A percentile compares a stretch with the other conserved stretches of the same genome.
Evolutionary conservation across 768 basidiomycete genomes (phyloP).

Genomic region (Tulasnella sp.): DNA sequence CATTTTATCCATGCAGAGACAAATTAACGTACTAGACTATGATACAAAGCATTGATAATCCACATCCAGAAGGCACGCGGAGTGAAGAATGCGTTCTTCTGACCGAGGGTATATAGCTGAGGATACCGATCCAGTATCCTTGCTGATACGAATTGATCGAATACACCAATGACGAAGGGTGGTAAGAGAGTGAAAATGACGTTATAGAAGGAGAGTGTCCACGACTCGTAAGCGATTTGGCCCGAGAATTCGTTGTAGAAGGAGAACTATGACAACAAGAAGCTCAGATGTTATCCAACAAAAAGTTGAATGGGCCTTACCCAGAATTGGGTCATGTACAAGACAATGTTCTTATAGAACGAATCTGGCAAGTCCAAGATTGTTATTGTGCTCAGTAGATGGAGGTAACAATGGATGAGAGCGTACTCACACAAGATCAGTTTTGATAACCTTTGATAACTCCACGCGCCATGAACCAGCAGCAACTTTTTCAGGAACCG

Average conservation of each 20-base stretch:
- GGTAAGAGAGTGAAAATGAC: conserved; percentile 93
- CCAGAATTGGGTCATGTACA: conserved; percentile 99
- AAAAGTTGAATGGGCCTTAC: conserved; percentile 35
- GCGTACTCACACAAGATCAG: conserved; percentile 77
- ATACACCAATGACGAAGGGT: conserved; percentile 93
- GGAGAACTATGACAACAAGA: conserved; percentile 55
- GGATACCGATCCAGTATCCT: conserved; percentile 95
- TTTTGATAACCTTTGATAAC: conserved; percentile 89
- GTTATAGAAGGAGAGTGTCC: conserved; percentile 96
- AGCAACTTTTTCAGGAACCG: conserved; percentile 88
- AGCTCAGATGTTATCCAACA: not conserved
- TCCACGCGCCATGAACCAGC: conserved; percentile 97
- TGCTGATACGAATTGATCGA: conserved; percentile 97
- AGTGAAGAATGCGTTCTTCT: conserved; percentile 88
- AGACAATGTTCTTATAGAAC: conserved; percentile 97
- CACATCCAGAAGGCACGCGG: conserved; percentile 88
- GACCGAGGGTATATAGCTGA: conserved; percentile 89
- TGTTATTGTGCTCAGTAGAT: too few species aligned
- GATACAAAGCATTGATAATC: conserved; percentile 81
- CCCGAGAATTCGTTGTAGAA: conserved; percentile 99
- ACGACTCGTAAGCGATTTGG: conserved; percentile 96
- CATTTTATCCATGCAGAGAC: not conserved
- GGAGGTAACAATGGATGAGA: not conserved
- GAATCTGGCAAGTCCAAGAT: conserved; percentile 60
- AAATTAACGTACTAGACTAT: conserved; percentile 57